Conservation (phyloP, 345 rosid genomes). For the Brassica carinata region DNA sequence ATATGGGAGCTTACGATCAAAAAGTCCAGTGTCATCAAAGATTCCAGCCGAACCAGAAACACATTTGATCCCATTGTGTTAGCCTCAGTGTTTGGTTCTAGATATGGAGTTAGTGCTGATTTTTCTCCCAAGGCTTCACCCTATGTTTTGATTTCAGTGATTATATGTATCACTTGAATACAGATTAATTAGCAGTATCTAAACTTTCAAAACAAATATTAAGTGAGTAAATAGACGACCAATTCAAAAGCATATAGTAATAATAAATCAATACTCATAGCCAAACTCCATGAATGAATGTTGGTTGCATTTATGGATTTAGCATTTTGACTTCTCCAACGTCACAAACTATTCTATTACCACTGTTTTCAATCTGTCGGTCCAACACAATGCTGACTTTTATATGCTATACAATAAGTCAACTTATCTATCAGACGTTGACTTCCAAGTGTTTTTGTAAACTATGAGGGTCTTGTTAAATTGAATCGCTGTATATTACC, state of each 20-base stretch:
- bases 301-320: background rate
- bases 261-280: background rate
- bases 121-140: conserved; percentile 56
- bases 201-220: background rate
- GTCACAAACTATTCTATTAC: background rate
- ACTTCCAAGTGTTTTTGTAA: conserved; percentile 9
- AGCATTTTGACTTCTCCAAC: conserved; percentile 32
- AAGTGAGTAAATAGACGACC: background rate
- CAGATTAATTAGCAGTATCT: conserved; percentile 20
- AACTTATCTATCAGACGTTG: conserved; percentile 27
- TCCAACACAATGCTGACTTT: conserved; percentile 31
- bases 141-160: conserved; percentile 5
- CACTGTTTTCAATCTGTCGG: conserved; percentile 13
- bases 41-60: conserved; percentile 67
- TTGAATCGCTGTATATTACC: conserved; percentile 7
- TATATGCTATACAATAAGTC: conserved; percentile 19
- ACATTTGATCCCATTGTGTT: conserved; percentile 51
- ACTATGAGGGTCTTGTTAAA: background rate
- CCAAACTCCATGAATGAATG: conserved; percentile 10
- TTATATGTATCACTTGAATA: background rate
- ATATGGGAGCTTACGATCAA: conserved; percentile 45
- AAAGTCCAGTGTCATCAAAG: conserved; percentile 52
- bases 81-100: conserved; percentile 43
- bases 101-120: conserved; percentile 49
- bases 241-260: conserved; percentile 1